Conservation (phyloP, 768 basidiomycete species). For the Steccherinum ochraceum region DNA sequence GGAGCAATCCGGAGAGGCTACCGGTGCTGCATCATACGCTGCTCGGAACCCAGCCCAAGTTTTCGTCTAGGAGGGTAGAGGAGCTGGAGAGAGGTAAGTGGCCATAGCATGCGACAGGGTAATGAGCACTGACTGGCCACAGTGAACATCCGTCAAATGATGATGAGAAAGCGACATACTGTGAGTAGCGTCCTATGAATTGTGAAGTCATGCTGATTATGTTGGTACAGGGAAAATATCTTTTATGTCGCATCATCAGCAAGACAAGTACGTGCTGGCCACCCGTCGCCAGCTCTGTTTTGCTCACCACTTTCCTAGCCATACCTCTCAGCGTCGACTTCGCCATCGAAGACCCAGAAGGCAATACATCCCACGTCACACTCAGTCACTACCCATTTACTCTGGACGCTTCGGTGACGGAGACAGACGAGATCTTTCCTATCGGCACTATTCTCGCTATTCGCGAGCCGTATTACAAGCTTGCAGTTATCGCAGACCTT, state of each 20-base stretch:
- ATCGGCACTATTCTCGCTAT: constrained; percentile 23
- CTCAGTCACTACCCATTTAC: constrained; percentile 24
- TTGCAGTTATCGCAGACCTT: constrained; percentile 3
- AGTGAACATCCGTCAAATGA: not conserved
- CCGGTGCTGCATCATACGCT: not conserved
- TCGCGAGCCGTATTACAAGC: constrained; percentile 26
- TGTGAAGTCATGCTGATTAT: too few relatives aligned
- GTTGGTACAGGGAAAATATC: not conserved
- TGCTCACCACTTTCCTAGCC: not conserved
- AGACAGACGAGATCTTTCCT: constrained; percentile 23
- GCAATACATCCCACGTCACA: constrained; percentile 13
- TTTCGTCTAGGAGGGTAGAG: not conserved
- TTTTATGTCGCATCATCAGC: not conserved
- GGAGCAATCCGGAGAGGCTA: not conserved
- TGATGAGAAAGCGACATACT: not conserved
- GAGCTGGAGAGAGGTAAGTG: not conserved
- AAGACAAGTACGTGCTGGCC: not conserved
- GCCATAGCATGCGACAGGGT: not conserved
- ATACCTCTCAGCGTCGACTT: constrained; percentile 1
- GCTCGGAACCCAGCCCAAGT: not conserved
- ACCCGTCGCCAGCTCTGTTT: too few relatives aligned
- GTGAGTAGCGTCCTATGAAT: not conserved
- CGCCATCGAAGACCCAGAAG: constrained; percentile 22
- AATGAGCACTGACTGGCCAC: not conserved
- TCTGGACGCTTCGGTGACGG: constrained; percentile 9